Evolutionary conservation across 139 green algal genomes (phyloP), one percentile per base, ranked within the genome.

Genomic region (Mychonastes homosphaera): DNA sequence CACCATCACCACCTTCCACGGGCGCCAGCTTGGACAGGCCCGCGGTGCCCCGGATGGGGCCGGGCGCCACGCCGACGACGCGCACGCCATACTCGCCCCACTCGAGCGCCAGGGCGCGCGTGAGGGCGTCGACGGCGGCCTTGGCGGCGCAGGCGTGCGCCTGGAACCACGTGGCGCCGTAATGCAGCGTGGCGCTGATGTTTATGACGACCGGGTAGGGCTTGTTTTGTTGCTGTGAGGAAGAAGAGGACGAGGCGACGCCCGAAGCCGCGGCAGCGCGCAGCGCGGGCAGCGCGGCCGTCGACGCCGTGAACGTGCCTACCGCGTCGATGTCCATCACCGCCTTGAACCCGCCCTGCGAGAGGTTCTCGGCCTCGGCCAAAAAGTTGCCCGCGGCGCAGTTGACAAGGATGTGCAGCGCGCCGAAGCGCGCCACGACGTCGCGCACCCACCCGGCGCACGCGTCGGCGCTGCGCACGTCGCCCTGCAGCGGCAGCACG

Each of bases 261-360:
- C n/a, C n/a, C 46, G 32, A 63, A 65, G 13, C 49, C 30, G 33
- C 6, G 10, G 54, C 33, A 18, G 49, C 47, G 53, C 44, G 54
- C 50, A 95, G 76, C 4, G 64, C 70, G 13, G 62, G 33, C 48
- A 88, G 84, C 5, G 88, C 84, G 6, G 88, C 89, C 1, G 79
- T 49, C 65, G 65, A 80, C 74, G 87, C 86, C 62, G 77, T 89
- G 77, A 97, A 97, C 1, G 85, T 94, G 16, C 90, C 90, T 28
- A 95, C 43, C 1, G 90, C 66, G 65, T 98, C 90, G 45, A 98
- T 98, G 54, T 98, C 90, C 76, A 98, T 85, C 7, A 98, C 90
- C 72, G 87, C 94, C 7, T 63, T 65, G 67, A 97, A 97, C n/a
- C 84, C 90, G 45, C 95, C 95, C 13, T 70, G 58, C 2, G 70